phyloP scores from a whole-genome alignment of 2,329 filamentous ascomycete genomes.

The Neoscytalidium dimidiatum region DNA sequence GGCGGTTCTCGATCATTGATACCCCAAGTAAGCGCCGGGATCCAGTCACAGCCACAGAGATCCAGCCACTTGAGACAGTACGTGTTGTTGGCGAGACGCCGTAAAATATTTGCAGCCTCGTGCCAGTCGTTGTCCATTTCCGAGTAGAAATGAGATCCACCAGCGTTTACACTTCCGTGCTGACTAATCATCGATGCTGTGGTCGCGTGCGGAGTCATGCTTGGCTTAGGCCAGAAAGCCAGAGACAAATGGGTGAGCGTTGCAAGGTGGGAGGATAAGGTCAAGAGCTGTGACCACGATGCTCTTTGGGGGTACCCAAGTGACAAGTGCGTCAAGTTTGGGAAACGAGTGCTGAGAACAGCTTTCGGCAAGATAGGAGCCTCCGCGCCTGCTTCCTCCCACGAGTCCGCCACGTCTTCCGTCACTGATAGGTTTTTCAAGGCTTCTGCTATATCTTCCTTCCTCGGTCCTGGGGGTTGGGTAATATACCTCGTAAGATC shows the following conservation, averaged over 20 bases:
- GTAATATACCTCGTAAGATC: slow-evolving; percentile 50
- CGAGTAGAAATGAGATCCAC: slow-evolving; percentile 56
- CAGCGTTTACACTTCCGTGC: slow-evolving; percentile 47
- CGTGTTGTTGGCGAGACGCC: slow-evolving; percentile 56
- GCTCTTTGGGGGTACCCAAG: slow-evolving; percentile 55
- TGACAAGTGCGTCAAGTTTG: slow-evolving; percentile 59
- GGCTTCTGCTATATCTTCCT: slow-evolving; percentile 20
- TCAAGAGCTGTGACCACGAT: slow-evolving; percentile 58
- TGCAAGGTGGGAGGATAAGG: slow-evolving; percentile 54
- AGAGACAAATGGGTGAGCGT: slow-evolving; percentile 64
- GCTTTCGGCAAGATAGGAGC: slow-evolving; percentile 16
- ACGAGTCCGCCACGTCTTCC: slow-evolving; percentile 43
- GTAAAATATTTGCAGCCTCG: slow-evolving; percentile 58
- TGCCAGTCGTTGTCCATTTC: slow-evolving; percentile 56
- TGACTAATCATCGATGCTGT: slow-evolving; percentile 46
- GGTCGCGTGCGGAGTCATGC: slow-evolving; percentile 56
- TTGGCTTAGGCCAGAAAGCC: slow-evolving; percentile 63
- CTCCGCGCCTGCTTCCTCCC: slow-evolving; percentile 40
- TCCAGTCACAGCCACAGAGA: slow-evolving; percentile 62
- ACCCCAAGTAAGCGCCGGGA: slow-evolving; percentile 52
- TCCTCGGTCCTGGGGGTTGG: slow-evolving; percentile 16
- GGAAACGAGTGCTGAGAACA: slow-evolving; percentile 41
- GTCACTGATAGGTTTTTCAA: slow-evolving; percentile 24
- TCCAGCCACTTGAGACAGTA: slow-evolving; percentile 65
- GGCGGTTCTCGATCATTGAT: slow-evolving; percentile 21